These are phyloP conservation scores for Vigna radiata DNA, from an alignment of 306 rosid genomes.

Conservation along the genomic window DNA sequence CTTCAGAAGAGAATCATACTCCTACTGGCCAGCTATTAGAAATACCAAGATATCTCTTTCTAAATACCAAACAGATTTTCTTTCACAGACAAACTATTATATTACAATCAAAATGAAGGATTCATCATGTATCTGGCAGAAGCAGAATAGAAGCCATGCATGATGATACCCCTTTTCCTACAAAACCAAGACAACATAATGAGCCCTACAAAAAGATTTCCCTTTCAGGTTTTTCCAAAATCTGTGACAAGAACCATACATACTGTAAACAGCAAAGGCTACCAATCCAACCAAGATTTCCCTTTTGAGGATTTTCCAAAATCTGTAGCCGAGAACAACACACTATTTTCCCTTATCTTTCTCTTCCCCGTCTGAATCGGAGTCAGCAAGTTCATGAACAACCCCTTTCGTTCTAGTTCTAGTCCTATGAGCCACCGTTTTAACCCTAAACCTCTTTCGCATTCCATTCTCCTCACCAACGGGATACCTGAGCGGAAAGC, in stretches of 20 bases:
- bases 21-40: too few relatives aligned
- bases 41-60: neutral
- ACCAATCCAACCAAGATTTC: neutral
- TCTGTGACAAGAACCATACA: too few relatives aligned
- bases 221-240: too few relatives aligned
- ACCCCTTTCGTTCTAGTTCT: conserved; percentile 14
- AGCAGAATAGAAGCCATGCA: conserved; percentile 35
- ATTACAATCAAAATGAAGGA: neutral
- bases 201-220: too few relatives aligned
- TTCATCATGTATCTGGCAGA: neutral
- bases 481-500: conserved; percentile 45
- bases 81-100: neutral
- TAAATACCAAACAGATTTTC: neutral
- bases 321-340: neutral
- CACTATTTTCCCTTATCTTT: neutral
- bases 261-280: neutral
- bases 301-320: neutral
- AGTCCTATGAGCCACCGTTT: conserved; percentile 50
- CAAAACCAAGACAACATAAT: neutral
- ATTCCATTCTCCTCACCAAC: neutral
- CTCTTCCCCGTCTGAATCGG: neutral
- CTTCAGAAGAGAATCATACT: neutral
- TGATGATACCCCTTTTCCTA: conserved; percentile 23
- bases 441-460: conserved; percentile 46
- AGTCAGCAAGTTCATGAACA: conserved; percentile 6